Evolutionary conservation across 257 asterid species (phyloP).

Genomic region (Anisodus tanguticus): DNA sequence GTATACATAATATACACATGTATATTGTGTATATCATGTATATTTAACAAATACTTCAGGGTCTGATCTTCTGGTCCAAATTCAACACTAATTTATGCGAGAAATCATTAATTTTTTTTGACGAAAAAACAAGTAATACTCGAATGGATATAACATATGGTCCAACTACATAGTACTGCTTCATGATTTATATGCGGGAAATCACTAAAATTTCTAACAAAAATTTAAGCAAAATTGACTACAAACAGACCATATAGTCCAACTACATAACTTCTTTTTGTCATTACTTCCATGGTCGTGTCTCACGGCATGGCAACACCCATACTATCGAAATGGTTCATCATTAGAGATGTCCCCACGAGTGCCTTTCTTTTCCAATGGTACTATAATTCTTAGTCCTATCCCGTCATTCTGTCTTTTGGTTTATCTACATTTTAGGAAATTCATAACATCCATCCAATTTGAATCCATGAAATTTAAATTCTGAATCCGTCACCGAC

Average conservation of each 20-base stretch:
- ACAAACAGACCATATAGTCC: too few species aligned
- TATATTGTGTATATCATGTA: too few species aligned
- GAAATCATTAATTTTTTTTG: not conserved
- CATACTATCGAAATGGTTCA: not conserved
- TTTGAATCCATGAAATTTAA: not conserved
- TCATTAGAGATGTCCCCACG: not conserved
- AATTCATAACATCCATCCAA: not conserved
- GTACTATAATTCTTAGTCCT: not conserved
- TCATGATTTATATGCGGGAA: too few species aligned
- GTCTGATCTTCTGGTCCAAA: not conserved
- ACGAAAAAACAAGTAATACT: not conserved
- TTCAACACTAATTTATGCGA: not conserved
- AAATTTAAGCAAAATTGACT: too few species aligned
- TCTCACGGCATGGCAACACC: not conserved
- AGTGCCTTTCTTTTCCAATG: not conserved
- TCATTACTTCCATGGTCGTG: not conserved
- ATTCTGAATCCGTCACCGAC: rapidly evolving
- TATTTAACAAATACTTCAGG: too few species aligned
- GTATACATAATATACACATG: too few species aligned
- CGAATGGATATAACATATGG: not conserved
- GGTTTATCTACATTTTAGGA: not conserved
- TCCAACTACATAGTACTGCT: not conserved
- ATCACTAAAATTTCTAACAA: too few species aligned
- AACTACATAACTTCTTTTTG: not conserved
- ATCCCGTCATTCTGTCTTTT: not conserved